Percentiles rank a stretch among this genome's conserved stretches.
These are phyloP conservation scores for Rhytidiadelphus loreus DNA, from an alignment of 225 moss, liverwort and hornwort genomes.

Conservation along the genomic window DNA sequence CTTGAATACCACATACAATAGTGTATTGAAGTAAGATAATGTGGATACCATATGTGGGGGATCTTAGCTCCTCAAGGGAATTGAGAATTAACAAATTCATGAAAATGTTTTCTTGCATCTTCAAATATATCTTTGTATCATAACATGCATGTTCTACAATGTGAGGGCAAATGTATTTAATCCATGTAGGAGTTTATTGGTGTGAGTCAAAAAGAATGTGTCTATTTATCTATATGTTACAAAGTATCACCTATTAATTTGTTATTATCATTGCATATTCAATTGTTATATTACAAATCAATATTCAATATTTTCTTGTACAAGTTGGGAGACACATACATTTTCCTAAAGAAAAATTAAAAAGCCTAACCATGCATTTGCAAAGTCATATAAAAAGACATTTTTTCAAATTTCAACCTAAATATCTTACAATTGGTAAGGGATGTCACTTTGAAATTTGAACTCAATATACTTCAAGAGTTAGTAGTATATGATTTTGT, in stretches of 20 bases:
- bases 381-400: not conserved
- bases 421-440: not conserved
- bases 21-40: not conserved
- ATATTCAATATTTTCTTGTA: not conserved
- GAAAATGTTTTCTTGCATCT: not conserved
- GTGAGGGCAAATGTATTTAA: not conserved
- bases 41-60: not conserved
- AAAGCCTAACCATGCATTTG: not conserved
- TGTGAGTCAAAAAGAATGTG: not conserved
- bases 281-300: too few relatives aligned
- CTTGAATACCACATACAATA: not conserved
- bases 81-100: fast-evolving
- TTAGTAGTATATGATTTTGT: not conserved
- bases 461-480: not conserved
- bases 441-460: not conserved
- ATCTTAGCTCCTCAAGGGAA: not conserved
- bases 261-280: not conserved
- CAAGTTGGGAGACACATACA: not conserved
- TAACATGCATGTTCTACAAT: not conserved
- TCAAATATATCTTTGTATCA: not conserved
- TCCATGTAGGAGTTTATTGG: not conserved
- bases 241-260: not conserved
- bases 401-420: not conserved
- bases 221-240: not conserved
- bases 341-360: not conserved